Evolutionary conservation across 2,329 filamentous ascomycete genomes (phyloP).

Genomic region (Ilyonectria destructans): DNA sequence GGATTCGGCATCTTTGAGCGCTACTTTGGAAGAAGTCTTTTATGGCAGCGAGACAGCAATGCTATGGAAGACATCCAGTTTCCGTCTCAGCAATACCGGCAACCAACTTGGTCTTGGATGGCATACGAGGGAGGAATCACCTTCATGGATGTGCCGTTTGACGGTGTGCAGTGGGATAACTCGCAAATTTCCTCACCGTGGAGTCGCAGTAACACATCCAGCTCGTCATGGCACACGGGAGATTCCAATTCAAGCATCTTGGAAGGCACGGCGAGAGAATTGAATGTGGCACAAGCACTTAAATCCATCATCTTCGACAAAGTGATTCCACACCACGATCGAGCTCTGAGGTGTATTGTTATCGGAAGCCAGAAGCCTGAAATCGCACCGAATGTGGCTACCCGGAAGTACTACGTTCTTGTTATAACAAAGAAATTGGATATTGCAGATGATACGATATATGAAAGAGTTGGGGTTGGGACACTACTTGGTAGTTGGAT

Average conservation of each 20-base stretch:
- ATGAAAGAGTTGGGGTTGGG: conserved; percentile 31
- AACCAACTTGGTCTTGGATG: conserved; percentile 58
- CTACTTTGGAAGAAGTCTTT: conserved; percentile 35
- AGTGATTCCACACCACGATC: background rate
- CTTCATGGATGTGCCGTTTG: conserved; percentile 47
- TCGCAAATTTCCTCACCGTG: conserved; percentile 29
- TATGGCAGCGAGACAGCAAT: conserved; percentile 37
- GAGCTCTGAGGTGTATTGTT: conserved; percentile 17
- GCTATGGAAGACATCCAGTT: conserved; percentile 23
- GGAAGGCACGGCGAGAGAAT: background rate
- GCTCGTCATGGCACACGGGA: conserved; percentile 30
- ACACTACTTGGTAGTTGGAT: conserved; percentile 23
- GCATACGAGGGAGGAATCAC: conserved; percentile 52
- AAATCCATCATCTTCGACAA: conserved; percentile 25
- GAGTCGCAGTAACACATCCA: background rate
- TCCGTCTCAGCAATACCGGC: conserved; percentile 19
- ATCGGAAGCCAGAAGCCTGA: conserved; percentile 26
- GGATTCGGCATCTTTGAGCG: conserved; percentile 41
- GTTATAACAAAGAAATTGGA: background rate
- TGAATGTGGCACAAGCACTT: background rate
- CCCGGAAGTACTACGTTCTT: conserved; percentile 7
- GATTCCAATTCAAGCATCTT: conserved; percentile 20
- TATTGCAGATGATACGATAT: background rate
- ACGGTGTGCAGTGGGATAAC: conserved; percentile 32
- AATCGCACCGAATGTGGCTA: background rate